These are phyloP conservation scores for Fonsecaea pugnacius DNA, from an alignment of 2,329 filamentous ascomycete genomes.

Conservation along the genomic window DNA sequence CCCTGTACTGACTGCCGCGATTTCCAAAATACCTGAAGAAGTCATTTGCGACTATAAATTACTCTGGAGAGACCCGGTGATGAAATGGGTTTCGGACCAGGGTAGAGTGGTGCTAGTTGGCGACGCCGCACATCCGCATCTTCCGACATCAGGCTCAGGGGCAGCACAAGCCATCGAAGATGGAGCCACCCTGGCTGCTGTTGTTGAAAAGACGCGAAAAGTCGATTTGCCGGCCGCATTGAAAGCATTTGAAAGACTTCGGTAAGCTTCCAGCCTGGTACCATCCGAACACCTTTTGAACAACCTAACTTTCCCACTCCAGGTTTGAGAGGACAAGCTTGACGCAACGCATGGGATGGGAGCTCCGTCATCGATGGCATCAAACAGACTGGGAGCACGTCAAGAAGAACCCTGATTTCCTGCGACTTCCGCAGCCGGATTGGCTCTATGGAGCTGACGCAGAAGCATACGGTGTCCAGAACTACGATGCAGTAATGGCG, in stretches of 20 bases:
- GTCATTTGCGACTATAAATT: constrained; percentile 40
- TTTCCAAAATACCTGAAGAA: constrained; percentile 36
- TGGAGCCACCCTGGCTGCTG: constrained; percentile 36
- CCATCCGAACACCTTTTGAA: no score
- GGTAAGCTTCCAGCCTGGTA: constrained; percentile 3
- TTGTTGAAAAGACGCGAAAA: constrained; percentile 8
- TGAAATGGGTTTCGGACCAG: constrained; percentile 21
- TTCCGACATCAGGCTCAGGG: constrained; percentile 26
- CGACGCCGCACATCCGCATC: constrained; percentile 28
- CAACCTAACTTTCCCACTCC: background rate
- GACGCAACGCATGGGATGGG: constrained; percentile 53
- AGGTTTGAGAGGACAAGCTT: constrained; percentile 47
- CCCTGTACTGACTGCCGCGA: constrained; percentile 28
- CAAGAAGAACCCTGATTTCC: constrained; percentile 47
- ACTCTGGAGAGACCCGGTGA: constrained; percentile 33
- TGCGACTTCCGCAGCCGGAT: constrained; percentile 53
- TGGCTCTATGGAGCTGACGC: constrained; percentile 58
- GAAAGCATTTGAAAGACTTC: constrained; percentile 7
- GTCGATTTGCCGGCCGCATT: constrained; percentile 5
- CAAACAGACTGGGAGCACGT: constrained; percentile 56
- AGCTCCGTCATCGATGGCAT: constrained; percentile 48
- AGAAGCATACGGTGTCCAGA: constrained; percentile 51
- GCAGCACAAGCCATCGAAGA: constrained; percentile 32
- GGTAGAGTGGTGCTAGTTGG: constrained; percentile 37
- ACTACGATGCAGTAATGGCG: constrained; percentile 44